phyloP scores from a whole-genome alignment of 2,329 filamentous ascomycete genomes.

The Penicillium verrucosum region DNA sequence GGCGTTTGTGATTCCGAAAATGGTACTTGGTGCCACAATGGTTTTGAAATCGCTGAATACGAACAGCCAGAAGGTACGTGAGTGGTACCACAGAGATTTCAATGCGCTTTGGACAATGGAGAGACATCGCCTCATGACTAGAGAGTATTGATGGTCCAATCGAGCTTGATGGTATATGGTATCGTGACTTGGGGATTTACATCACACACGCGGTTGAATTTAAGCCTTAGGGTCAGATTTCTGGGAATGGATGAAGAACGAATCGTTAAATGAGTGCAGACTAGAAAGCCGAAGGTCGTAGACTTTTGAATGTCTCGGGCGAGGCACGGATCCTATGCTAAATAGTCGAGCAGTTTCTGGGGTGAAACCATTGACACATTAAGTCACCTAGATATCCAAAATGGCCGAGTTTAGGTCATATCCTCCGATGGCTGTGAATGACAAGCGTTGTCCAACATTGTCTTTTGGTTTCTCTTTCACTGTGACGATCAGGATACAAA shows the following conservation, averaged over 20 bases:
- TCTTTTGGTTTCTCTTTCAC: background rate
- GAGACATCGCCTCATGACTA: background rate
- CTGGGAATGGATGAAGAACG: background rate
- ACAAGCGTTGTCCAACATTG: background rate
- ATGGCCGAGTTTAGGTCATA: background rate
- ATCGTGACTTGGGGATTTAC: background rate
- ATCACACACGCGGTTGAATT: background rate
- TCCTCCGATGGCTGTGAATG: background rate
- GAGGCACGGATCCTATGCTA: background rate
- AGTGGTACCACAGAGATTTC: background rate
- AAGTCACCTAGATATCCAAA: background rate
- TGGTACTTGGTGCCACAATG: conserved; percentile 27
- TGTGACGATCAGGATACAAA: background rate
- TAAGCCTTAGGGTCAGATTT: background rate
- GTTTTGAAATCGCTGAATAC: conserved; percentile 27
- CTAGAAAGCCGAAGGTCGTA: no score
- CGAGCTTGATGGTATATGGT: background rate
- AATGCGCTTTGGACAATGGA: background rate
- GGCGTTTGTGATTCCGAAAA: conserved; percentile 33
- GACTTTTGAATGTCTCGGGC: background rate
- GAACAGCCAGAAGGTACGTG: conserved; percentile 23
- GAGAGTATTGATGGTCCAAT: background rate
- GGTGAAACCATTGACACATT: background rate
- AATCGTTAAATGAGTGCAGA: background rate
- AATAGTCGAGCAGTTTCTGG: background rate